Evolutionary conservation across 1,284 basidiomycete genomes (phyloP).

Genomic region (Tilletia horrida): DNA sequence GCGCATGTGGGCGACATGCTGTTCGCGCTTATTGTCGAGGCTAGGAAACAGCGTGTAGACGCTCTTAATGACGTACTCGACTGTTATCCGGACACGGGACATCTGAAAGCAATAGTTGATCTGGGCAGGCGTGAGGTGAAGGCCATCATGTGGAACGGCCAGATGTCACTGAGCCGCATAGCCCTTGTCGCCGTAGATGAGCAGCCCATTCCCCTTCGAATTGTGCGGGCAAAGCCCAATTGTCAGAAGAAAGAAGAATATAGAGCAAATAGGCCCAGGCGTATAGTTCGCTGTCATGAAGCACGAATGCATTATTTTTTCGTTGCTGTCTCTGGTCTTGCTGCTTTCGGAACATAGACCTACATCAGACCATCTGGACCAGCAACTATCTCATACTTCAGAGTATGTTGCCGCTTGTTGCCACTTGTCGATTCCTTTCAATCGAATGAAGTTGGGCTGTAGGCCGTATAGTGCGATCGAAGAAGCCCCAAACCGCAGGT

Average conservation of each 20-base stretch:
- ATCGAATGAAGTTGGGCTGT: neutral
- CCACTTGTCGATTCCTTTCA: neutral
- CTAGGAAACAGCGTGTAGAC: neutral
- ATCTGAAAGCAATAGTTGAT: neutral
- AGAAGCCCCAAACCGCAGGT: neutral
- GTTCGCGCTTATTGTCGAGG: neutral
- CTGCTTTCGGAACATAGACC: conserved; percentile 7
- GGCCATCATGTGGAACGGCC: neutral
- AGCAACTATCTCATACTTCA: neutral
- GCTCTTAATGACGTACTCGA: neutral
- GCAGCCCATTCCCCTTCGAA: too few relatives aligned
- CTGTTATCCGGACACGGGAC: neutral
- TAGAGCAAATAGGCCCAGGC: too few relatives aligned
- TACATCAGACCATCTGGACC: neutral
- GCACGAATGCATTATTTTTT: neutral
- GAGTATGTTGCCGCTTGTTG: neutral
- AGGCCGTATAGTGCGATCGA: neutral
- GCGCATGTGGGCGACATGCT: too few relatives aligned
- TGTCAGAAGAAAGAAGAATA: too few relatives aligned
- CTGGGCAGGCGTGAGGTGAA: neutral
- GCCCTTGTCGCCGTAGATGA: neutral
- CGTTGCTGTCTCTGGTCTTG: too few relatives aligned
- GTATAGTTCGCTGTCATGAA: neutral
- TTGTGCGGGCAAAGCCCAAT: too few relatives aligned
- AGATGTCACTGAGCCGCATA: neutral